A percentile compares a stretch with the other conserved stretches of the same genome.
Conservation (phyloP, 2,329 filamentous ascomycete genomes). For the Colletotrichum australisinense region DNA sequence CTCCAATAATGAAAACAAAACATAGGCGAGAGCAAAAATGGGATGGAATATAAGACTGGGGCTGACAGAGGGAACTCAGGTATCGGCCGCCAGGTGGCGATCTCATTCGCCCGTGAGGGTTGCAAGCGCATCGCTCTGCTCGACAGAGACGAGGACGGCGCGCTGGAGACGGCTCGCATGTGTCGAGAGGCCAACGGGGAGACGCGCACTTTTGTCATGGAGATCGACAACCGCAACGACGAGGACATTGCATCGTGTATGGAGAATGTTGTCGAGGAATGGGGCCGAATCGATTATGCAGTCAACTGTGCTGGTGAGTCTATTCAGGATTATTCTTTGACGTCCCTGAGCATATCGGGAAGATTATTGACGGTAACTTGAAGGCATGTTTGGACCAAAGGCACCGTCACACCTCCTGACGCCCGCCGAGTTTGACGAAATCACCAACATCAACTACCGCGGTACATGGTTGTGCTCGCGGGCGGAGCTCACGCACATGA, state of each 20-base stretch:
- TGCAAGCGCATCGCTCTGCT: constrained; percentile 54
- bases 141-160: constrained; percentile 47
- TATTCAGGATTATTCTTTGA: too few species aligned
- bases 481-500: constrained; percentile 55
- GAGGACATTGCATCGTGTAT: constrained; percentile 48
- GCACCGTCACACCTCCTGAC: constrained; percentile 49
- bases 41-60: neutral
- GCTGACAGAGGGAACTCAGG: neutral
- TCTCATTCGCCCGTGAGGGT: constrained; percentile 57
- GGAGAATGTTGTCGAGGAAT: constrained; percentile 44
- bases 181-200: constrained; percentile 43
- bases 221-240: constrained; percentile 50
- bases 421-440: constrained; percentile 52
- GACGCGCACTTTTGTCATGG: constrained; percentile 40
- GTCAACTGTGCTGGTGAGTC: constrained; percentile 54
- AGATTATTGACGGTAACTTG: too few species aligned
- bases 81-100: constrained; percentile 54
- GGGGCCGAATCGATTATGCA: constrained; percentile 57
- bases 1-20: neutral
- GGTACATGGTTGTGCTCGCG: constrained; percentile 58
- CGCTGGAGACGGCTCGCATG: constrained; percentile 46
- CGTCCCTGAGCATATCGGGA: too few species aligned
- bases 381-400: constrained; percentile 51
- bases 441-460: constrained; percentile 56
- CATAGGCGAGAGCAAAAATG: too few species aligned